Percentiles rank a stretch among this genome's conserved stretches.
Conservation (phyloP, 345 rosid species). For the Geranium brycei region DNA sequence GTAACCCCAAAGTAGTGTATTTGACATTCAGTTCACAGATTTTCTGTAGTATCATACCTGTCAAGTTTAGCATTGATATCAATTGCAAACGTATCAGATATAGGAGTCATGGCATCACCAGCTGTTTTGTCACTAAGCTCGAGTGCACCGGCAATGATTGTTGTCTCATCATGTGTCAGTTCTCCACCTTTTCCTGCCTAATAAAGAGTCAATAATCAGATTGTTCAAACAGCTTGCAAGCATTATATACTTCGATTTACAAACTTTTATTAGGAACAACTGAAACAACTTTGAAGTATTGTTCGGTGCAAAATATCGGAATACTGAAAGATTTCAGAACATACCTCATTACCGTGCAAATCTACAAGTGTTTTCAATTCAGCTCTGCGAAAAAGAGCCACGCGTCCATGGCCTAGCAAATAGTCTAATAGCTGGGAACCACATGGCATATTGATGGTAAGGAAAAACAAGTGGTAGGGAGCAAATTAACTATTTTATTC, state of each 20-base stretch:
- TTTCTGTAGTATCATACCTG: conserved; percentile 17
- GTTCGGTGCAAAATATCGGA: background rate
- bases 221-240: background rate
- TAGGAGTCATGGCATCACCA: conserved; percentile 54
- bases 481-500: background rate
- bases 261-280: background rate
- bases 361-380: conserved; percentile 55
- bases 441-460: background rate
- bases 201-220: background rate
- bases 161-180: conserved; percentile 54
- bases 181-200: conserved; percentile 78
- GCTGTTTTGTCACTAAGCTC: conserved; percentile 49
- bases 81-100: conserved; percentile 41
- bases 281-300: background rate
- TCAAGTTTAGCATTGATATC: conserved; percentile 45
- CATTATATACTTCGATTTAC: background rate
- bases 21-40: too few species aligned
- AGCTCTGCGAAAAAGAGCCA: conserved; percentile 49
- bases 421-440: conserved; percentile 32
- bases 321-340: background rate
- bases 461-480: background rate
- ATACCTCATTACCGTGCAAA: conserved; percentile 60
- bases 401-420: conserved; percentile 40
- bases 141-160: conserved; percentile 61
- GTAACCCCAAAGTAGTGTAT: background rate